Evolutionary conservation across 768 basidiomycete species (phyloP), one percentile per base, ranked within the genome.

Genomic region (Tylopilus plumbeoviolaceoides): DNA sequence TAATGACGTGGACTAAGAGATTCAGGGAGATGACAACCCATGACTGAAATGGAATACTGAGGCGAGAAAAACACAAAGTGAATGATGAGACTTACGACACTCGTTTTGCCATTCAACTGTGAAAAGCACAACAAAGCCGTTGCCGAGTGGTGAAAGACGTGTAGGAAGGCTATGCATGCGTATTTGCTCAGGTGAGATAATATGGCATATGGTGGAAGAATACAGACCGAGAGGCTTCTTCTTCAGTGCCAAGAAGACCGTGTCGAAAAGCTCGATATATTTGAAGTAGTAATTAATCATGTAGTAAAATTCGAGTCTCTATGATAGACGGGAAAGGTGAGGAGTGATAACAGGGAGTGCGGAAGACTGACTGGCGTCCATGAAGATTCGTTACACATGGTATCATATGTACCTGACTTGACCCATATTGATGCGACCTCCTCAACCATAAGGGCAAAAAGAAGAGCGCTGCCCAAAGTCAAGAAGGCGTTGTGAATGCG

Each of bases 231-330:
- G 78, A 15, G 92, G 92, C 73, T 98, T 98, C 81, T 98, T 99
- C 83, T 98, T 99, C 63, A 98, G 75, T 10, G 90, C 91, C 59
- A 99, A 83, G 80, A 98, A 99, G 59, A 98, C 82, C 14, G 97
- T 99, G 76, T 98, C 97, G 58, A 95, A 70, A 54, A 98, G 83
- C 73, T 99, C 97, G 58, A 97, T 75, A 71, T 98, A 98, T 70
- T 98, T 98, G 83, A 97, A 91, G 73, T 87, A 94, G 75, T 98
- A 99, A 77, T 99, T 99, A 78, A 98, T 78, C 79, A 98, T 93
- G 77, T 99, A 98, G 77, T 91, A 98, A 65, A 94, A 87, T 74
- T 98, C 89, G 70, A 98, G 78, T 68, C 81, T 82, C 94, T 97
- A 64, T 14, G 41, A 20, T 39, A 9, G 42, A 48, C 27, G 28